A percentile compares a stretch with the other conserved stretches of the same genome.
phyloP scores from a whole-genome alignment of 2,329 filamentous ascomycete species.

The Colletotrichum filicis region DNA sequence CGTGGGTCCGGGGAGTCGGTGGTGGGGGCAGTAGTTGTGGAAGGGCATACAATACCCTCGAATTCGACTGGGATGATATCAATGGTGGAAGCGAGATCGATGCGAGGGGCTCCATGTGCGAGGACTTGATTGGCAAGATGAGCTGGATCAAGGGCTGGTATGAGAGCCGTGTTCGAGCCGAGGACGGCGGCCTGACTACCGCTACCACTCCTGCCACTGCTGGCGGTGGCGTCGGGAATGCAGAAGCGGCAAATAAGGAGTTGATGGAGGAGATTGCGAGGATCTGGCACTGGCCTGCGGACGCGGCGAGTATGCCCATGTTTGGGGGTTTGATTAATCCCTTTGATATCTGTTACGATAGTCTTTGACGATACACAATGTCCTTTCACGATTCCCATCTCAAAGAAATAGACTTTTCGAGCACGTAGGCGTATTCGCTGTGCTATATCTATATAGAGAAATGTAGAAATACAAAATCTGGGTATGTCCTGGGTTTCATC shows the following conservation, averaged over 20 bases:
- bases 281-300: conserved; percentile 18
- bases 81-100: background rate
- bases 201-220: too few species aligned
- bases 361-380: conserved; percentile 1
- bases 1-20: background rate
- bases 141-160: conserved; percentile 21
- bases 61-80: background rate
- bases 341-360: background rate
- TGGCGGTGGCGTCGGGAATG: background rate
- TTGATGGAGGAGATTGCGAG: conserved; percentile 19
- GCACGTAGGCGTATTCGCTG: background rate
- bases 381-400: background rate
- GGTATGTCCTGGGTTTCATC: background rate
- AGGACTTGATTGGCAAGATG: conserved; percentile 20
- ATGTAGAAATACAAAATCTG: background rate
- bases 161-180: background rate
- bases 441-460: background rate
- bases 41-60: background rate
- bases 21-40: too few species aligned
- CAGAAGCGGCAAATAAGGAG: background rate
- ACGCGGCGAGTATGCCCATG: background rate
- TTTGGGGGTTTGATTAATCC: conserved; percentile 17
- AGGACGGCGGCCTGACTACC: background rate
- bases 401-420: background rate
- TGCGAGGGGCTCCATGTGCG: conserved; percentile 3